Evolutionary conservation across 306 rosid species (phyloP).

Genomic region (Casuarina equisetifolia): DNA sequence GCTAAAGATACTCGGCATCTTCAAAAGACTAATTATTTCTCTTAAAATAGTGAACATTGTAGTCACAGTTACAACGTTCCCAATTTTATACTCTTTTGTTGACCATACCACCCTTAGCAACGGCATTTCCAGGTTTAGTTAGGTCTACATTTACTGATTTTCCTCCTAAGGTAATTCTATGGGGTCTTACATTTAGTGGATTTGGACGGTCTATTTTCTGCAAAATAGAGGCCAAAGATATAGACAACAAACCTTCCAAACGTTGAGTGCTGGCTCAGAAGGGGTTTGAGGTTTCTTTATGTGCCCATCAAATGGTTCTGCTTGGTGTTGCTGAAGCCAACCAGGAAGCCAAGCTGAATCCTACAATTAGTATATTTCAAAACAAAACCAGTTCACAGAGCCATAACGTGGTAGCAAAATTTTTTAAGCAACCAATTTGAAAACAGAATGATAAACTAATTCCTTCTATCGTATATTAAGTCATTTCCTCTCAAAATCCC

Average conservation of each 20-base stretch:
- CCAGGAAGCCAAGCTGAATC: slow-evolving; percentile 82
- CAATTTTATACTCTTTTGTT: not conserved
- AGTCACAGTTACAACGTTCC: not conserved
- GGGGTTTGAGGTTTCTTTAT: slow-evolving; percentile 35
- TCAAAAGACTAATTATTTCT: not conserved
- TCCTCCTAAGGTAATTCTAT: not conserved
- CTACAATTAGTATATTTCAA: slow-evolving; percentile 34
- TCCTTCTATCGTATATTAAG: not conserved
- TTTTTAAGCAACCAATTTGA: not conserved
- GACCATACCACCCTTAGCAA: not conserved
- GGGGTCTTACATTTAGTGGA: not conserved
- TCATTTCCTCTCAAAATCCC: slow-evolving; percentile 2
- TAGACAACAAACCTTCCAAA: slow-evolving; percentile 28
- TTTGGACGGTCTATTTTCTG: not conserved
- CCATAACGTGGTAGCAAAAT: not conserved
- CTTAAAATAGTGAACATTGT: not conserved
- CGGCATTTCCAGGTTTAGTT: too few relatives aligned
- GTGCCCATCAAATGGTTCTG: slow-evolving; percentile 40
- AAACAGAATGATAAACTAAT: not conserved
- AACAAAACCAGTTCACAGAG: slow-evolving; percentile 2
- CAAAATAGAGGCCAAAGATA: not conserved
- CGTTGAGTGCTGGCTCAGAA: slow-evolving; percentile 43
- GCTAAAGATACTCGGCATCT: not conserved
- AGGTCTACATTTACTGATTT: not conserved
- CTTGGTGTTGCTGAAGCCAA: slow-evolving; percentile 77